Evolutionary conservation across 140 eudicot genomes (phyloP), one percentile per base, ranked within the genome.

Genomic region (Senecio squalidus): DNA sequence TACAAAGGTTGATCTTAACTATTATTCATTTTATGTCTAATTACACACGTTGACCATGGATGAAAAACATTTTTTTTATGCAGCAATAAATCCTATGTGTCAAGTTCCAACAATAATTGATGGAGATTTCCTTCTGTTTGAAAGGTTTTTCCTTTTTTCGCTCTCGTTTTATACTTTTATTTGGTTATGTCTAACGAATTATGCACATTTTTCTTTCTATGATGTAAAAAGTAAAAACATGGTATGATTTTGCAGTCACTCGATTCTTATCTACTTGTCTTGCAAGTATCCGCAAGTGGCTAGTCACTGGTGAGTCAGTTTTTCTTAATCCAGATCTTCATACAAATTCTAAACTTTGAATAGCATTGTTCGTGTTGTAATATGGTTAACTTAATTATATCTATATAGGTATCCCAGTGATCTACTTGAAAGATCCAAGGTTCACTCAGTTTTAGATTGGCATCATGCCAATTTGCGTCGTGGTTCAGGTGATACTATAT

Each of bases 361-460:
- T 36, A 36, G 4, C 15, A 36, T 5, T 10, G 10, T 36, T 36
- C 14, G 0, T 36, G 10, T 10, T 36, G 4, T 36, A 9, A 36
- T 36, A 36, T 36, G 10, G 10, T 13, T 9, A 36, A 36, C 14
- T 5, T 36, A 9, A 36, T 36, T 36, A 36, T 36, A 13, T 36
- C 15, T 5, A 36, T 36, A 48, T 38, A 89, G 97, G 97, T 90
- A 83, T 79, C 97, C 97, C 3, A 43, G 77, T 73, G 95, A 90
- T 67, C 44, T 81, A 9, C 52, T 13, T 13, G 63, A 68, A 69
- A 71, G 94, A 71, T 94, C 97, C 15, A 78, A 78, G 78, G 57
- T 90, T 48, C 74, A 90, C 55, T 83, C 95, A 6, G 89, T 81
- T 30, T 70, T 91, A 62, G 96, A 91, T 57, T 91, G 98, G 98